Percentiles rank a stretch among this genome's conserved stretches.
phyloP scores from a whole-genome alignment of 148 eudicot genomes.

The Rhododendron simsii region DNA sequence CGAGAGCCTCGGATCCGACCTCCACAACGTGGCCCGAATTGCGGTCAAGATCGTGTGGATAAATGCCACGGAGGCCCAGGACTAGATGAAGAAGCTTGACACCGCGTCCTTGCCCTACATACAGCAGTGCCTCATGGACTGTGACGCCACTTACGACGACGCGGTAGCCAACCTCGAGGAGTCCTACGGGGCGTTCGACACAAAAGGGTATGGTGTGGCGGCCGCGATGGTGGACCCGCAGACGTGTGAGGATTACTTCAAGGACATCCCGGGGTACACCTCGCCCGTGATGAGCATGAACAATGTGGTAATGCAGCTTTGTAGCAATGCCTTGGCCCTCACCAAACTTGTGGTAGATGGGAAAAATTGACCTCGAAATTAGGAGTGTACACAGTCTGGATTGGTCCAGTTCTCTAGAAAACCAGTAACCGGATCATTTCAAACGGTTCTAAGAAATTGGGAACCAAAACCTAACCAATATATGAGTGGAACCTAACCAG shows the following conservation, averaged over 20 bases:
- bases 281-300: background rate
- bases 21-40: background rate
- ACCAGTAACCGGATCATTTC: too few relatives aligned
- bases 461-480: too few relatives aligned
- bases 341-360: background rate
- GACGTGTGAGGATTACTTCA: background rate
- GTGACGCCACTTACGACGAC: background rate
- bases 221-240: background rate
- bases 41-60: background rate
- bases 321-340: background rate
- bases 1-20: background rate
- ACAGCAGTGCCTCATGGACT: slow-evolving; percentile 1
- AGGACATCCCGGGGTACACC: background rate
- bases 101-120: background rate
- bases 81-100: background rate
- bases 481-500: too few relatives aligned
- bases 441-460: too few relatives aligned
- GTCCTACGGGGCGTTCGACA: background rate
- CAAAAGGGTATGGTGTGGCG: background rate
- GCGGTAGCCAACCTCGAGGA: background rate
- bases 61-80: background rate
- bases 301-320: background rate
- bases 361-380: background rate
- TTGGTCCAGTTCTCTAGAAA: too few relatives aligned
- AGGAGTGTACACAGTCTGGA: too few relatives aligned